A percentile compares a stretch with the other conserved stretches of the same genome.
These are phyloP conservation scores for Sphagnurus paluster DNA, from an alignment of 1,284 basidiomycete genomes.

Conservation along the genomic window DNA sequence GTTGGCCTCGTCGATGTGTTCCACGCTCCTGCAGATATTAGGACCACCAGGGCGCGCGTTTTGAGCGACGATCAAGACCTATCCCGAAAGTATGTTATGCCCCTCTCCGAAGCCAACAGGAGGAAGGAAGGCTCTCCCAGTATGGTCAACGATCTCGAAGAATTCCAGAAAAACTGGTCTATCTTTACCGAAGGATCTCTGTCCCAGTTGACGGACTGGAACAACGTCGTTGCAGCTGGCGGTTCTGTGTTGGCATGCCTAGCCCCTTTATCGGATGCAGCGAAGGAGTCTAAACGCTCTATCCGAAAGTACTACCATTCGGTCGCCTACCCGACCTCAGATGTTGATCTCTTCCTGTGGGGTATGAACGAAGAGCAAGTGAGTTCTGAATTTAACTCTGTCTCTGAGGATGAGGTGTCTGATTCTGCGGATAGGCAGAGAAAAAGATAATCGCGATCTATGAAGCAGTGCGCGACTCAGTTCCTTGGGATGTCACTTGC, in stretches of 20 bases:
- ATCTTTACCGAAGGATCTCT: slow-evolving; percentile 59
- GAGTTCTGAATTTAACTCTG: slow-evolving; percentile 4
- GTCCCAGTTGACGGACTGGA: slow-evolving; percentile 56
- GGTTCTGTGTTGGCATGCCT: slow-evolving; percentile 59
- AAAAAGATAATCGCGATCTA: slow-evolving; percentile 56
- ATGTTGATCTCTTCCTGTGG: slow-evolving; percentile 64
- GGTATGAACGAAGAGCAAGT: slow-evolving; percentile 54
- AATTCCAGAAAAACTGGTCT: slow-evolving; percentile 60
- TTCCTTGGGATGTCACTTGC: slow-evolving; percentile 66
- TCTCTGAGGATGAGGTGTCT: background rate
- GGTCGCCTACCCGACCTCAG: slow-evolving; percentile 54
- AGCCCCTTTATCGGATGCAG: slow-evolving; percentile 44
- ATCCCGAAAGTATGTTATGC: slow-evolving; percentile 44
- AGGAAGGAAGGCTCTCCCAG: slow-evolving; percentile 43
- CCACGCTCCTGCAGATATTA: slow-evolving; percentile 44
- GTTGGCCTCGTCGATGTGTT: slow-evolving; percentile 62
- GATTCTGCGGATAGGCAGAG: slow-evolving; percentile 42
- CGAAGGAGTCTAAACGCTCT: slow-evolving; percentile 50
- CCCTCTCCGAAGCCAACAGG: slow-evolving; percentile 36
- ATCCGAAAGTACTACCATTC: slow-evolving; percentile 57
- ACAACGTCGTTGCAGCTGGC: slow-evolving; percentile 60
- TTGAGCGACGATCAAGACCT: slow-evolving; percentile 41
- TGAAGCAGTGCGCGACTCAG: slow-evolving; percentile 59
- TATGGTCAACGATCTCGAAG: slow-evolving; percentile 48
- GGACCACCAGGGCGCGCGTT: slow-evolving; percentile 44